Base-by-base conservation (phyloP, 2,329 filamentous ascomycete species). In the Aspergillus pseudonomiae region DNA sequence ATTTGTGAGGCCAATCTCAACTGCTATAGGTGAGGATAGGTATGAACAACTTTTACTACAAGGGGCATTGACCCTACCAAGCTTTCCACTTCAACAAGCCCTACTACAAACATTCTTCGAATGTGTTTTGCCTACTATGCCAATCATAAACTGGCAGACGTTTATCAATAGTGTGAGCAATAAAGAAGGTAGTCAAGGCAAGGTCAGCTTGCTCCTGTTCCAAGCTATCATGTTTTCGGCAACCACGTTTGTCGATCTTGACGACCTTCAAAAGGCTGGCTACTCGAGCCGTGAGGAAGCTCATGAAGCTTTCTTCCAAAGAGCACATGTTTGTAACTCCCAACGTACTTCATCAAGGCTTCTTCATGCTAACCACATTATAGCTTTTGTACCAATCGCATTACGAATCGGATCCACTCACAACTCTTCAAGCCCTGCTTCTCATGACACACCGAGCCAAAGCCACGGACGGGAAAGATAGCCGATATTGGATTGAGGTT, bases 191-290 rank as follows among this genome's bases (percentile, higher is more conserved):
- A n/a, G 36, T 7, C 36, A 57, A 45, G 55, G 55, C 19, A 39
- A 32, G 26, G 21, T 57, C n/a, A 57, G 55, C 55, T 14, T 57
- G 39, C 34, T 57, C n/a, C 55, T 57, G 2, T 57, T 45, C 21
- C 39, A 57, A 30, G 39, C 55, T 16, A 32, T 57, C 55, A 26
- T 57, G 28, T 21, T 32, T n/a, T 57, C 55, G 3, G 55, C 55
- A 36, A 57, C 30, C 3, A 12, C 43, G 19, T 57, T 45, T 46
- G 34, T 57, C 16, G 24, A 26, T 12, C 55, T 57, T 24, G 55
- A 57, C 9, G 24, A 57, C 28, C 55, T 57, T 34, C 55, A 28
- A 26, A 36, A 36, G 4, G 55, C 55, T 28, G 55, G 55, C 26
- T 57, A 57, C 14, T 36, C 12, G 10, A 57, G 14, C 28, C 55